These are phyloP conservation scores for Albizia julibrissin DNA, from an alignment of 306 rosid genomes.

Conservation along the genomic window DNA sequence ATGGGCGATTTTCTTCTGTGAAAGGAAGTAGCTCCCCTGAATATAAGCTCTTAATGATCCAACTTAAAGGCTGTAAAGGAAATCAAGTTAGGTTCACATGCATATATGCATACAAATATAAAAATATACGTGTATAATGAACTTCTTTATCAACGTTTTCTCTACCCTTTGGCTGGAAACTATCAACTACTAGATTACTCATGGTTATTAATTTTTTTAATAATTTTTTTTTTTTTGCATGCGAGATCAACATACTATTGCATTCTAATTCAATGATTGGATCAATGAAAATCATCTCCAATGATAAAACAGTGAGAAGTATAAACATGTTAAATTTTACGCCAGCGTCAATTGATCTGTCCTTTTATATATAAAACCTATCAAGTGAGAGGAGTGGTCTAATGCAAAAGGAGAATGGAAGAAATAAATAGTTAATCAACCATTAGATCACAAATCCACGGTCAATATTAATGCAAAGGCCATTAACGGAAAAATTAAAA, in stretches of 20 bases:
- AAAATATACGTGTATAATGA: not conserved
- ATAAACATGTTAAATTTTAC: not conserved
- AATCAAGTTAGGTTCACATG: not conserved
- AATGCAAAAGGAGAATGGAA: not conserved
- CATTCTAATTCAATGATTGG: not conserved
- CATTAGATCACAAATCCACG: not conserved
- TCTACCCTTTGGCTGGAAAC: not conserved
- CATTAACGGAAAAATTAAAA: not conserved
- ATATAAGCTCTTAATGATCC: conserved; percentile 83
- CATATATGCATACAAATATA: not conserved
- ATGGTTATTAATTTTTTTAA: not conserved
- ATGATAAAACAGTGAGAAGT: not conserved
- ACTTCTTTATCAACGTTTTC: not conserved
- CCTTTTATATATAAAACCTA: not conserved
- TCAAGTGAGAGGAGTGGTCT: not conserved
- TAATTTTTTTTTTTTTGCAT: not conserved
- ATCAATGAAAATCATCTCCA: not conserved
- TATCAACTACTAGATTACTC: not conserved
- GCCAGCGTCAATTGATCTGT: not conserved
- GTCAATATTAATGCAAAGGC: not conserved
- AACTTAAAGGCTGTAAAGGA: conserved; percentile 64
- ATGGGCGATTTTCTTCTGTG: conserved; percentile 23
- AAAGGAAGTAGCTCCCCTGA: conserved; percentile 68
- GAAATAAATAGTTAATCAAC: not conserved
- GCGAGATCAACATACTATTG: not conserved